Percentiles rank a stretch among this genome's conserved stretches.
Conservation (phyloP, 257 asterid species). For the Eustoma russellianum region DNA sequence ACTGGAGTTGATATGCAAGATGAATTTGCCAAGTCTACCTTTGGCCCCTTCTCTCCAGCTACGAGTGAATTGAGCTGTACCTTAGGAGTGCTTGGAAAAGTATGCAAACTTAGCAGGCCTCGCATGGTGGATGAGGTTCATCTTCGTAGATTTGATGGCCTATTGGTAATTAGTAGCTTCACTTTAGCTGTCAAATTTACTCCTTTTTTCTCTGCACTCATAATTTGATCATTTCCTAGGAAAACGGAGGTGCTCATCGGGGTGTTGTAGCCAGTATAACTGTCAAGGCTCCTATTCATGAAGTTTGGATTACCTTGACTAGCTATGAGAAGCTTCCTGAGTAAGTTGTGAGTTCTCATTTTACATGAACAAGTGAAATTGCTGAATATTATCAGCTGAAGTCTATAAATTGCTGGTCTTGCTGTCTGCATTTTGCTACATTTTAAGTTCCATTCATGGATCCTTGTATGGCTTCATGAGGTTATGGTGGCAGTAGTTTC, state of each 20-base stretch:
- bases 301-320: constrained; percentile 88
- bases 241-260: constrained; percentile 94
- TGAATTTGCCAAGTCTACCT: constrained; percentile 39
- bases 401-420: no score
- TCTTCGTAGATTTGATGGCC: constrained; percentile 92
- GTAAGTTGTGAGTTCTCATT: constrained; percentile 33
- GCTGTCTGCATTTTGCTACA: no score
- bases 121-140: constrained; percentile 93
- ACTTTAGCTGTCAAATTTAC: constrained; percentile 6
- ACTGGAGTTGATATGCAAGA: constrained; percentile 34
- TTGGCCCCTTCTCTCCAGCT: constrained; percentile 57
- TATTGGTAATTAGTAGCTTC: constrained; percentile 53
- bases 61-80: constrained; percentile 45
- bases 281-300: constrained; percentile 77
- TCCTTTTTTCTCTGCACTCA: constrained; percentile 14
- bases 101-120: constrained; percentile 65
- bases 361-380: neutral
- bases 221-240: constrained; percentile 45
- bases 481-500: no score
- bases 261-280: constrained; percentile 92
- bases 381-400: no score
- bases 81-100: constrained; percentile 82
- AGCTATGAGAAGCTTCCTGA: constrained; percentile 83
- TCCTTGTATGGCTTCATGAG: no score
- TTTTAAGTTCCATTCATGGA: no score